These are phyloP conservation scores for Magnaporthiopsis rhizophila DNA, from an alignment of 2,329 filamentous ascomycete species.

Conservation along the genomic window DNA sequence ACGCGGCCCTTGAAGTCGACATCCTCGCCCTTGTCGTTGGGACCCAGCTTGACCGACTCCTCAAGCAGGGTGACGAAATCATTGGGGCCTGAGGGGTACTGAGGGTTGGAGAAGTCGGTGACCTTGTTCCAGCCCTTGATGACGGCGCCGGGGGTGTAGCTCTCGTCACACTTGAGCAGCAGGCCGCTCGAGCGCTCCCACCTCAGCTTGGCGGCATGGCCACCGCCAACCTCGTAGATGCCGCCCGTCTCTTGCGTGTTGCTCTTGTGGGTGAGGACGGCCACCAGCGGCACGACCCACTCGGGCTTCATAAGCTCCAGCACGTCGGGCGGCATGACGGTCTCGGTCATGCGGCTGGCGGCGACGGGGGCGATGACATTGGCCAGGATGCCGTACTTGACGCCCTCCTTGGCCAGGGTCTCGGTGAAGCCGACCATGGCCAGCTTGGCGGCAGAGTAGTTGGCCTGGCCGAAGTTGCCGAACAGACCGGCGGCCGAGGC, in stretches of 20 bases:
- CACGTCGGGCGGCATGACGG: constrained; percentile 90
- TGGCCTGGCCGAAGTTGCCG: constrained; percentile 90
- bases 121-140: constrained; percentile 86
- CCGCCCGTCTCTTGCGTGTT: constrained; percentile 76
- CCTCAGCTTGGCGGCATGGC: constrained; percentile 83
- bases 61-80: constrained; percentile 85
- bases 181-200: constrained; percentile 92
- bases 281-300: constrained; percentile 91
- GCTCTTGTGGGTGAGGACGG: constrained; percentile 75
- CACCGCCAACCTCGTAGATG: constrained; percentile 91
- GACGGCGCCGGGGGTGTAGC: constrained; percentile 80
- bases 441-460: constrained; percentile 96
- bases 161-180: constrained; percentile 80
- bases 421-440: constrained; percentile 95
- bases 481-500: constrained; percentile 93
- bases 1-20: constrained; percentile 80
- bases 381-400: constrained; percentile 94
- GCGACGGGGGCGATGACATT: constrained; percentile 96
- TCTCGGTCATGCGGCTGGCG: constrained; percentile 91
- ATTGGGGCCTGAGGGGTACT: constrained; percentile 75
- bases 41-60: constrained; percentile 68
- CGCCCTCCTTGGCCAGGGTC: constrained; percentile 93
- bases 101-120: constrained; percentile 74
- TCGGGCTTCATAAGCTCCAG: constrained; percentile 80
- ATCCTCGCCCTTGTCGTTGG: constrained; percentile 64